phyloP scores from a whole-genome alignment of 768 basidiomycete genomes.

The Russula brevipes region DNA sequence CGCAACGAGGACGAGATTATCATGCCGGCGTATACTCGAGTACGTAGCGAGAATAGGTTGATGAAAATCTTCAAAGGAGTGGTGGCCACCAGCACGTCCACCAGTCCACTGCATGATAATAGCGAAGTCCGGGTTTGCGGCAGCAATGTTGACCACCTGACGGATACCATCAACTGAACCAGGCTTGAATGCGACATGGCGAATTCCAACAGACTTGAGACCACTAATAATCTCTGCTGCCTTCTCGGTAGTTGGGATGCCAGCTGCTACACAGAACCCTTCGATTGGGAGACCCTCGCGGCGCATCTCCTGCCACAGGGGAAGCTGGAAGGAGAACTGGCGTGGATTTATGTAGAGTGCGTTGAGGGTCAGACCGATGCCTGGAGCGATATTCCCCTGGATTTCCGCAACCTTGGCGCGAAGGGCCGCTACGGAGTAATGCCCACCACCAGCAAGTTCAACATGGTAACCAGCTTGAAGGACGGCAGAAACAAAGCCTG shows the following conservation, averaged over 20 bases:
- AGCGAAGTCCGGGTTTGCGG: constrained; percentile 91
- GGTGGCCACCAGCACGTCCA: constrained; percentile 97
- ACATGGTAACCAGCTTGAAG: constrained; percentile 93
- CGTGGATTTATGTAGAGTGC: constrained; percentile 97
- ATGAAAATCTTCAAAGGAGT: constrained; percentile 98
- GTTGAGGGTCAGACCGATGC: constrained; percentile 91
- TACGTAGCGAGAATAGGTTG: constrained; percentile 92
- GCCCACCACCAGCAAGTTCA: constrained; percentile 96
- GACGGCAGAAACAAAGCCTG: constrained; percentile 90
- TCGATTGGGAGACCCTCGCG: constrained; percentile 92
- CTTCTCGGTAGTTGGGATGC: constrained; percentile 95
- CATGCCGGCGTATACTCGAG: constrained; percentile 78
- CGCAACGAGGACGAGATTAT: constrained; percentile 85
- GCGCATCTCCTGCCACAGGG: constrained; percentile 97
- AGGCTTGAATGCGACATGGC: constrained; percentile 97
- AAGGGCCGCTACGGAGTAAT: constrained; percentile 87
- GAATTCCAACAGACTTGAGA: constrained; percentile 78
- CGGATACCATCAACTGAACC: constrained; percentile 97
- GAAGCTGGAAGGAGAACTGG: constrained; percentile 95
- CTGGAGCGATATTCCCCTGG: constrained; percentile 74
- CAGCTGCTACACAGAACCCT: constrained; percentile 99
- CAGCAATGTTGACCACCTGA: constrained; percentile 94
- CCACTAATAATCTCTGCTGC: constrained; percentile 92
- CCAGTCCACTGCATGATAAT: constrained; percentile 99
- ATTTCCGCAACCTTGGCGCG: constrained; percentile 92